A percentile compares a stretch with the other conserved stretches of the same genome.
Conservation (phyloP, 768 basidiomycete species). For the Russula olivacea region DNA sequence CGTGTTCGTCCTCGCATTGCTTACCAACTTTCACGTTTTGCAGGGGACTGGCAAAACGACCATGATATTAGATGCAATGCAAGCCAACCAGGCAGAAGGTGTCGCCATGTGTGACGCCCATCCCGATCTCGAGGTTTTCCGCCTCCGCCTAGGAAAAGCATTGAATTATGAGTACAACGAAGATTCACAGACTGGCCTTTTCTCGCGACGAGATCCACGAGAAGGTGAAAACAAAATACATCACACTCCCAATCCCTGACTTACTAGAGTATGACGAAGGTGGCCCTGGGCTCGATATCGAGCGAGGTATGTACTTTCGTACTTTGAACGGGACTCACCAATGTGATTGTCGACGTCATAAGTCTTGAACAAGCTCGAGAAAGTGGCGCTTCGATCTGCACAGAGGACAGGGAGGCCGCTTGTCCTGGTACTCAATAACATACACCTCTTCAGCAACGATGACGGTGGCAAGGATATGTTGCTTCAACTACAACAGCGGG, state of each 20-base stretch:
- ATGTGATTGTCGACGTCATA: neutral
- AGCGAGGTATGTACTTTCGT: conserved; percentile 48
- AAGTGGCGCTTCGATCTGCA: conserved; percentile 69
- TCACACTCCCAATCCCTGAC: conserved; percentile 10
- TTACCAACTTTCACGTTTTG: conserved; percentile 16
- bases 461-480: conserved; percentile 72
- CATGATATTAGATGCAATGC: conserved; percentile 81
- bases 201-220: conserved; percentile 76
- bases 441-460: conserved; percentile 69
- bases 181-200: conserved; percentile 73
- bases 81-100: conserved; percentile 61
- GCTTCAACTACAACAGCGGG: conserved; percentile 80
- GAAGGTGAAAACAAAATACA: conserved; percentile 50
- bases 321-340: neutral
- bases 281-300: conserved; percentile 75
- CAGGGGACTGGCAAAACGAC: conserved; percentile 80
- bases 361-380: conserved; percentile 80
- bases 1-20: conserved; percentile 1
- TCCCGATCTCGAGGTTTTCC: conserved; percentile 82
- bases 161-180: conserved; percentile 84
- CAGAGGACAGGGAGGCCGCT: conserved; percentile 56
- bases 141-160: conserved; percentile 77
- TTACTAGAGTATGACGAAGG: conserved; percentile 30
- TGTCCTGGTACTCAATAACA: conserved; percentile 77
- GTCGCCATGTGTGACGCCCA: conserved; percentile 78